Base-by-base conservation (phyloP, 2,329 filamentous ascomycete genomes). In the Ophioceras dolichostomum region DNA sequence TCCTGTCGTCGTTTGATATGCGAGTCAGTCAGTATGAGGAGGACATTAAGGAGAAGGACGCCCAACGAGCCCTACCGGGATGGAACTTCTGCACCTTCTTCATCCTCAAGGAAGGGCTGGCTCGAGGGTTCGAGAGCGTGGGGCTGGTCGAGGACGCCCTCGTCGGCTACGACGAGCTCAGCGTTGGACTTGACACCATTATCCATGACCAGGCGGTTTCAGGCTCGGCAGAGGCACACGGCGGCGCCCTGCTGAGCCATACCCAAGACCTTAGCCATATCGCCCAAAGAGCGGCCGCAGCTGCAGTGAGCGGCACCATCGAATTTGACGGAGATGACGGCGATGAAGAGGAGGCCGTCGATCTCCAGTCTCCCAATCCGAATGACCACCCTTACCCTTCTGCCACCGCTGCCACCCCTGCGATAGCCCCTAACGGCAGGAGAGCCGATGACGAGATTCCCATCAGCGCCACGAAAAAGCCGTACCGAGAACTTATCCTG, bases 41-140 rank as follows among this genome's bases (percentile, higher is more conserved):
- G 41, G 91, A 98, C 48, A 94, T 98, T 47, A 83, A 85, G 44
- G 91, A 95, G 56, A 91, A 88, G 52, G 89, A 96, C 48, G 74
- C 80, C 1, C 88, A 96, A 55, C 73, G 89, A 33, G 79, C 68
- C 24, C 62, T 98, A 14, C 91, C 91, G 0, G 91, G 91, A 0
- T 98, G 91, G 91, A 98, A 98, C 53, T 98, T 98, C 54, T 96
- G 91, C 59, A 98, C 91, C 0, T 98, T 98, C 55, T 98, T 98
- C 55, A 88, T 98, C 13, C 68, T 98, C 8, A 98, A 98, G 52
- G 91, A 98, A 57, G 91, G 91, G 0, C 64, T 98, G 26, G 89
- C 91, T 1, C 74, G 85, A 46, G 93, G 89, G 0, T 94, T 98
- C 47, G 93, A 98, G 57, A 96, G 85, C 53, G 88, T 96, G 3